phyloP scores from a whole-genome alignment of 106 monocot genomes.

The Acorus calamus region DNA sequence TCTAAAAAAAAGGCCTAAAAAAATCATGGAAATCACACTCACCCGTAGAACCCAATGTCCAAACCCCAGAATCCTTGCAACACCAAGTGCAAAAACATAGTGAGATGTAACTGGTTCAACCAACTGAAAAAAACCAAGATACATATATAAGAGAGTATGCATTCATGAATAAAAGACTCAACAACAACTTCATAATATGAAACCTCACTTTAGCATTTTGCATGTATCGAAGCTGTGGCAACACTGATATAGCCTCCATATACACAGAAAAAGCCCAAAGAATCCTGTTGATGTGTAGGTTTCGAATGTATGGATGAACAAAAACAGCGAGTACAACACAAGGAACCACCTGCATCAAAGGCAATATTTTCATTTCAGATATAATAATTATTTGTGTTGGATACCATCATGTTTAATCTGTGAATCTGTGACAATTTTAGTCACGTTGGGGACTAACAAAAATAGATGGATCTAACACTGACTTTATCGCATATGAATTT shows the following conservation, averaged over 20 bases:
- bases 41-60: background rate
- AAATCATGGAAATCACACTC: background rate
- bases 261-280: background rate
- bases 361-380: background rate
- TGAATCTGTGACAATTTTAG: background rate
- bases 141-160: background rate
- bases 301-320: background rate
- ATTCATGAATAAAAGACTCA: background rate
- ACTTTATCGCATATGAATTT: background rate
- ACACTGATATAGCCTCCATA: background rate
- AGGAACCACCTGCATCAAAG: background rate
- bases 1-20: no score
- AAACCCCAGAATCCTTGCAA: background rate
- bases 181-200: background rate
- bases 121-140: background rate
- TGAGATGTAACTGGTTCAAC: background rate
- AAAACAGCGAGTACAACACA: background rate
- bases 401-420: background rate
- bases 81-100: background rate
- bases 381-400: background rate
- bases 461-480: background rate
- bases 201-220: background rate
- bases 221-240: background rate
- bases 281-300: background rate
- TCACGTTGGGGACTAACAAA: background rate